Evolutionary conservation across 1,139 yeast species (phyloP).

Genomic region (Saccharomycopsis hybrid): DNA sequence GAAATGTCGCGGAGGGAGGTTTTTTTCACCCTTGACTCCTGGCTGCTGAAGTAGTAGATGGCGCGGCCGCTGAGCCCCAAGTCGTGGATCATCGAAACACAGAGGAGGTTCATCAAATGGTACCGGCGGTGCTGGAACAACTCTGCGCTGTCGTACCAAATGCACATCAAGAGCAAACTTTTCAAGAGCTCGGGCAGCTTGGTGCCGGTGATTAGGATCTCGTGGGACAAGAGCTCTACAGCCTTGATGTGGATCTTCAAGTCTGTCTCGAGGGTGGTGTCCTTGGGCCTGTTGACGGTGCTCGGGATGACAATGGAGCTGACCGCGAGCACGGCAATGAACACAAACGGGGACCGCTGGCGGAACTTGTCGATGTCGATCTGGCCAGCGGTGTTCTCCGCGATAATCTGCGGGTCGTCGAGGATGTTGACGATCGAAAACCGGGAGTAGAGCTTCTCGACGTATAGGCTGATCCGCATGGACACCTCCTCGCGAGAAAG

Average conservation of each 20-base stretch:
- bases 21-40: constrained; percentile 33
- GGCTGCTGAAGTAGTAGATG: constrained; percentile 34
- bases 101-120: constrained; percentile 59
- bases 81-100: constrained; percentile 69
- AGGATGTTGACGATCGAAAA: constrained; percentile 17
- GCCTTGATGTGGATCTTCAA: constrained; percentile 53
- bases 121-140: constrained; percentile 72
- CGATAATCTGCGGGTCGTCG: not conserved
- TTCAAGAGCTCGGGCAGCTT: constrained; percentile 66
- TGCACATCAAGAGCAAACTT: constrained; percentile 50
- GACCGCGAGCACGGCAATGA: constrained; percentile 59
- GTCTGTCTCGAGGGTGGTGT: constrained; percentile 30
- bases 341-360: constrained; percentile 48
- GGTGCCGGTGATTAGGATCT: constrained; percentile 63
- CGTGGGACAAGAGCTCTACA: constrained; percentile 49
- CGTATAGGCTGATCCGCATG: constrained; percentile 27
- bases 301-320: constrained; percentile 41
- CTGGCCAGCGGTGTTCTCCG: not conserved
- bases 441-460: constrained; percentile 25
- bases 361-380: constrained; percentile 45
- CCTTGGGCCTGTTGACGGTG: constrained; percentile 21
- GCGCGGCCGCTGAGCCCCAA: constrained; percentile 61
- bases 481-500: constrained; percentile 29
- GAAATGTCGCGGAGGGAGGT: constrained; percentile 28
- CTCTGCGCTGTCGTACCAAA: constrained; percentile 85